Evolutionary conservation across 2,329 filamentous ascomycete species (phyloP).

Genomic region (Metarhizium brunneum): DNA sequence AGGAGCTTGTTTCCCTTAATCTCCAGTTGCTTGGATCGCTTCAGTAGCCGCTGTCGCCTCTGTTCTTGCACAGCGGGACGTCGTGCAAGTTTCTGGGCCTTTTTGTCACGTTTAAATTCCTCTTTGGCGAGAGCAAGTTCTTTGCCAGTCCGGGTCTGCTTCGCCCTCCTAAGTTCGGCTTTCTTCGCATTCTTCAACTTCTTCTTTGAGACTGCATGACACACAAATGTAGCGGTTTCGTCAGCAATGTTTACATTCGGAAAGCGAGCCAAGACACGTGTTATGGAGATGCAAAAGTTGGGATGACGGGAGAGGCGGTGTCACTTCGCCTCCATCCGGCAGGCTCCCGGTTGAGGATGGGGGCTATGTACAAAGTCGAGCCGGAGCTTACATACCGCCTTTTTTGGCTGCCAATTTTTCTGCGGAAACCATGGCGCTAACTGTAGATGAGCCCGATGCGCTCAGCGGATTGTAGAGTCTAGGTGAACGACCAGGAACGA

Average conservation of each 20-base stretch:
- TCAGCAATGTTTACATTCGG: background rate
- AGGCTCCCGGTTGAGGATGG: background rate
- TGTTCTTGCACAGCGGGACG: constrained; percentile 27
- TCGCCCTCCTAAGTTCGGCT: background rate
- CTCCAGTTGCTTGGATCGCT: constrained; percentile 29
- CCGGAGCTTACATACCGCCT: background rate
- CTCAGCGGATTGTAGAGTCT: background rate
- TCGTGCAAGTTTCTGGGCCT: constrained; percentile 17
- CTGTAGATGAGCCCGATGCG: background rate
- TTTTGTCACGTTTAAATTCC: constrained; percentile 23
- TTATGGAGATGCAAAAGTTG: background rate
- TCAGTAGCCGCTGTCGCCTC: constrained; percentile 26
- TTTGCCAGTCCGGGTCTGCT: constrained; percentile 15
- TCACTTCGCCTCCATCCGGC: background rate
- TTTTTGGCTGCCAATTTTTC: background rate
- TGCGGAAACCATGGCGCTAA: background rate
- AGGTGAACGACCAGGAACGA: background rate
- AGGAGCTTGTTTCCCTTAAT: constrained; percentile 29
- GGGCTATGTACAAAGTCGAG: background rate
- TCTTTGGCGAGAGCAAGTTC: constrained; percentile 14
- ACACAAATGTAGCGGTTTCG: background rate
- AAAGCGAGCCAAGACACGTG: background rate
- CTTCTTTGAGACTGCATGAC: background rate
- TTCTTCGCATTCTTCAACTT: background rate
- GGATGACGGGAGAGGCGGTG: background rate